Evolutionary conservation across 768 basidiomycete species (phyloP).

Genomic region (Termitomyces sp.): DNA sequence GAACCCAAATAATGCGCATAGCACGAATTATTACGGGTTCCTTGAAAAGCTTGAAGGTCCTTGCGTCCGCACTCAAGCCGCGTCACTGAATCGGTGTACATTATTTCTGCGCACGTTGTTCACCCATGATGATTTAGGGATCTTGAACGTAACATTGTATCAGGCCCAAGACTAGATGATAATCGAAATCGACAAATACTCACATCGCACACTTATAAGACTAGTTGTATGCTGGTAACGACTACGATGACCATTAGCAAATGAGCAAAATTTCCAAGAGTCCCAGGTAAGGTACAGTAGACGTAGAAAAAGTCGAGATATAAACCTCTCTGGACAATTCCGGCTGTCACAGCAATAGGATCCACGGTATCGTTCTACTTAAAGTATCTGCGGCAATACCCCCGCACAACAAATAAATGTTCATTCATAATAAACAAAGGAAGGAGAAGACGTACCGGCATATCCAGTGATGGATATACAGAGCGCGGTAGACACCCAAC

Average conservation of each 20-base stretch:
- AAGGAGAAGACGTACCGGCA: conserved; percentile 70
- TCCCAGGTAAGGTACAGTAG: conserved; percentile 64
- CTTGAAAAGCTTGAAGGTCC: neutral
- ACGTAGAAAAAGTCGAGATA: conserved; percentile 99
- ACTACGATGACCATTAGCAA: too few species aligned
- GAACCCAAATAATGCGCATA: too few species aligned
- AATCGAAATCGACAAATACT: too few species aligned
- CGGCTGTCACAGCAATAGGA: conserved; percentile 93
- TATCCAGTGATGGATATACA: conserved; percentile 99
- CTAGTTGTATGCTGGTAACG: too few species aligned
- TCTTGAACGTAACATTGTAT: too few species aligned
- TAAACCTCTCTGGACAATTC: conserved; percentile 92
- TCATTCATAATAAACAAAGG: conserved; percentile 5
- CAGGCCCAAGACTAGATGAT: too few species aligned
- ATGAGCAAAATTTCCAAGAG: too few species aligned
- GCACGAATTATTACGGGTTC: neutral
- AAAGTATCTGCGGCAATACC: conserved; percentile 45
- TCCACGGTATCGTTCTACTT: conserved; percentile 68
- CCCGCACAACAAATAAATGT: neutral
- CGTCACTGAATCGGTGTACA: too few species aligned
- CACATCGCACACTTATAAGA: too few species aligned
- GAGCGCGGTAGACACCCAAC: conserved; percentile 78
- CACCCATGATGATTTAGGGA: too few species aligned
- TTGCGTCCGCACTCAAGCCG: neutral
- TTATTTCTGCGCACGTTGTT: too few species aligned